A percentile compares a stretch with the other conserved stretches of the same genome.
Evolutionary conservation across 2,329 filamentous ascomycete genomes (phyloP).

Genomic region (Fusarium burgessii): DNA sequence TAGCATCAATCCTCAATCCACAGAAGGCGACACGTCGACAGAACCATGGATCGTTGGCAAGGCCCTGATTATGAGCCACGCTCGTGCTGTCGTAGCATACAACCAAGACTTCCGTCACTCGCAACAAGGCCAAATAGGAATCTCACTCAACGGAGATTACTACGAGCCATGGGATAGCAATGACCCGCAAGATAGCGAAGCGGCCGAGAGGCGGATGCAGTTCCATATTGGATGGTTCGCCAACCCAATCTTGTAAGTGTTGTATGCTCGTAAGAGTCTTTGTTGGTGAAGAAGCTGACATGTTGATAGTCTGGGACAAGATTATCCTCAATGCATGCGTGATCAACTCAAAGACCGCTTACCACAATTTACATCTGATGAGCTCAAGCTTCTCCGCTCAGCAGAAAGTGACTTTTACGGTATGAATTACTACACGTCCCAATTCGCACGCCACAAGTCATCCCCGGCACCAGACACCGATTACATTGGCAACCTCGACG

Average conservation of each 20-base stretch:
- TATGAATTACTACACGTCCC: slow-evolving; percentile 38
- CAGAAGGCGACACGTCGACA: slow-evolving; percentile 50
- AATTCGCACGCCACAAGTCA: slow-evolving; percentile 16
- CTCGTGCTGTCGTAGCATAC: slow-evolving; percentile 50
- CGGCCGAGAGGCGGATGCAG: slow-evolving; percentile 52
- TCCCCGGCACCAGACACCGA: not conserved
- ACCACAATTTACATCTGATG: slow-evolving; percentile 46
- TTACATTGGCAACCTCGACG: slow-evolving; percentile 26
- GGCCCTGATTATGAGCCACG: slow-evolving; percentile 53
- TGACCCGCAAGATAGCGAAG: slow-evolving; percentile 45
- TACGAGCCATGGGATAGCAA: slow-evolving; percentile 53
- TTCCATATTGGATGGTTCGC: slow-evolving; percentile 57
- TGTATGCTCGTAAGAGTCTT: too few species aligned
- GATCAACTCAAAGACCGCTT: slow-evolving; percentile 49
- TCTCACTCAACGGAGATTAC: slow-evolving; percentile 55
- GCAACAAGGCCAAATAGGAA: slow-evolving; percentile 51
- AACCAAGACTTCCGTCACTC: slow-evolving; percentile 48
- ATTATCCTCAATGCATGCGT: slow-evolving; percentile 54
- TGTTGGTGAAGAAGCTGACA: not conserved
- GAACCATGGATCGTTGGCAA: slow-evolving; percentile 54
- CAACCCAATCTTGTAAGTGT: slow-evolving; percentile 51
- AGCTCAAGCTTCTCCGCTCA: slow-evolving; percentile 43
- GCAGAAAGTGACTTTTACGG: slow-evolving; percentile 41
- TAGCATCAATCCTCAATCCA: slow-evolving; percentile 43
- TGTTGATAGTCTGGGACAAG: slow-evolving; percentile 41